These are phyloP conservation scores for Lithocarpus polystachyus DNA, from an alignment of 306 rosid genomes.

Conservation along the genomic window DNA sequence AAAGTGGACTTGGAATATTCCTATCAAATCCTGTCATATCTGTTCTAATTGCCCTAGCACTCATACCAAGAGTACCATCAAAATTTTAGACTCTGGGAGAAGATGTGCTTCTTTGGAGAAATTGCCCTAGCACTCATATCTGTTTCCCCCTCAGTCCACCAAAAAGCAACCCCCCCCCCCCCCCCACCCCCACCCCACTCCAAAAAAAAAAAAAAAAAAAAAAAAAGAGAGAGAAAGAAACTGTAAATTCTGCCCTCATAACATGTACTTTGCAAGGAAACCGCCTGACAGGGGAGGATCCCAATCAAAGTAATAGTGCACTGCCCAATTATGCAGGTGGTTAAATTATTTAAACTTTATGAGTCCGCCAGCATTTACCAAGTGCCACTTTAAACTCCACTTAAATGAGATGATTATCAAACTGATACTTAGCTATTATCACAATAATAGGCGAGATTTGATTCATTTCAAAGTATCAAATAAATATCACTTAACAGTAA, in stretches of 20 bases:
- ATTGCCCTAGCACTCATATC: too few species aligned
- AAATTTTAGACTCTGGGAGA: background rate
- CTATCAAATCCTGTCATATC: background rate
- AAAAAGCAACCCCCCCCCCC: background rate
- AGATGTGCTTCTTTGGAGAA: background rate
- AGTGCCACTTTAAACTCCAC: background rate
- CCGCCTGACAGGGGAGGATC: too few species aligned
- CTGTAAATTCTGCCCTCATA: background rate
- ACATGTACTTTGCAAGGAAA: background rate
- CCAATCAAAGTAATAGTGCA: background rate
- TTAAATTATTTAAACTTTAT: background rate
- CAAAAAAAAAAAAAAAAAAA: too few species aligned
- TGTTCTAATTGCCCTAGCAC: background rate
- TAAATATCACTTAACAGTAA: background rate
- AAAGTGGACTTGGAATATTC: background rate
- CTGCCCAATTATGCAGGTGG: background rate
- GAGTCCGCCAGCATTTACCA: background rate
- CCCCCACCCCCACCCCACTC: too few species aligned
- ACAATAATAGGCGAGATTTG: background rate
- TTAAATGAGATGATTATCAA: background rate
- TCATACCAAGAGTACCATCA: background rate
- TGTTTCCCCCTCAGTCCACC: background rate
- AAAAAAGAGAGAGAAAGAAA: background rate
- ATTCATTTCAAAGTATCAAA: background rate
- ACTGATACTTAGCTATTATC: background rate